phyloP scores from a whole-genome alignment of 495 filamentous ascomycete species.

The Hypomontagnella submonticulosa region DNA sequence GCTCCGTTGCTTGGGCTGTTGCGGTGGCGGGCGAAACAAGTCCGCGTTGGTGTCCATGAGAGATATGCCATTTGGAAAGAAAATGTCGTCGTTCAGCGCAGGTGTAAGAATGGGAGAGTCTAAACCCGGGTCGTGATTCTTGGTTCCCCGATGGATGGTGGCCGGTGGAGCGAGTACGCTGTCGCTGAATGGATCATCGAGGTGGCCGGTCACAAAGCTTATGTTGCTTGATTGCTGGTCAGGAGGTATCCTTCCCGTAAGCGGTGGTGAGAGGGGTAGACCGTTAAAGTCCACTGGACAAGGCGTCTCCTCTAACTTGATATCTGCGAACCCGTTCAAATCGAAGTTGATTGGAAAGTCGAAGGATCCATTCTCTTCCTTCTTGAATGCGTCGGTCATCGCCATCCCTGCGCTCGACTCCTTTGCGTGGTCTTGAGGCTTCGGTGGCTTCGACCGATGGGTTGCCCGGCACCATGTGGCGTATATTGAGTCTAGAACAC shows the following conservation, averaged over 20 bases:
- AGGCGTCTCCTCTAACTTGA: slow-evolving; percentile 28
- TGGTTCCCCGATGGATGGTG: slow-evolving; percentile 21
- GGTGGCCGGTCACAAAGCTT: slow-evolving; percentile 46
- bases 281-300: slow-evolving; percentile 25
- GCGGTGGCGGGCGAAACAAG: slow-evolving; percentile 13
- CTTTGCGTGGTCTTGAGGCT: slow-evolving; percentile 7
- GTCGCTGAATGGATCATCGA: slow-evolving; percentile 55
- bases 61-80: slow-evolving; percentile 28
- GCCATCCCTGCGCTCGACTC: slow-evolving; percentile 5
- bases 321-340: slow-evolving; percentile 28
- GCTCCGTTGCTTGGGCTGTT: slow-evolving; percentile 33
- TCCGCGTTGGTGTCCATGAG: slow-evolving; percentile 21
- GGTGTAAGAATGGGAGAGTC: slow-evolving; percentile 51
- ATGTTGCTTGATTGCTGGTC: slow-evolving; percentile 26
- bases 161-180: slow-evolving; percentile 31
- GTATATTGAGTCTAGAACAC: slow-evolving; percentile 40
- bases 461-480: slow-evolving; percentile 38
- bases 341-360: slow-evolving; percentile 30
- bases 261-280: slow-evolving; percentile 48
- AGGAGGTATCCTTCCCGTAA: slow-evolving; percentile 48
- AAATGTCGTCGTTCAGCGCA: slow-evolving; percentile 32
- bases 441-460: slow-evolving; percentile 39
- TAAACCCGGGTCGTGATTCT: slow-evolving; percentile 23
- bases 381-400: slow-evolving; percentile 24
- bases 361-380: slow-evolving; percentile 12